Percentiles rank a stretch among this genome's conserved stretches.
These are phyloP conservation scores for Phlyctochytrium bullatum DNA, from an alignment of 192 early-diverging fungal species.

Conservation along the genomic window DNA sequence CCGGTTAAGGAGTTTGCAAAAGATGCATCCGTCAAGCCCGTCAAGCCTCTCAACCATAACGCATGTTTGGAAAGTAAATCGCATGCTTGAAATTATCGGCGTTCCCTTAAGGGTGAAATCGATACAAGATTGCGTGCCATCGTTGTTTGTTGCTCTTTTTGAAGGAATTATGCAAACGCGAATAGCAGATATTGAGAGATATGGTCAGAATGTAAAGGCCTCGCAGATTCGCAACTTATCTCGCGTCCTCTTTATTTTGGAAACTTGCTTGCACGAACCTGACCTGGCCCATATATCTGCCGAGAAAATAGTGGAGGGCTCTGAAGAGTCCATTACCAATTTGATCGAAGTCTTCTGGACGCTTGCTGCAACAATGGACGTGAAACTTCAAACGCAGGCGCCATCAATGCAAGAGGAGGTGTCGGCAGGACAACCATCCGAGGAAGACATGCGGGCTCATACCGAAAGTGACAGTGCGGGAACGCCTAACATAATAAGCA, in stretches of 20 bases:
- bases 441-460: too few relatives aligned
- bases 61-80: too few relatives aligned
- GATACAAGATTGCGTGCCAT: conserved; percentile 18
- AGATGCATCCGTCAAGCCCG: too few relatives aligned
- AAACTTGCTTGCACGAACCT: neutral
- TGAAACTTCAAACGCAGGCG: too few relatives aligned
- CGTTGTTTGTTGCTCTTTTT: conserved; percentile 21
- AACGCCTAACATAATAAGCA: too few relatives aligned
- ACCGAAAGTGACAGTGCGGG: too few relatives aligned
- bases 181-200: conserved; percentile 5
- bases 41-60: too few relatives aligned
- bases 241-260: neutral
- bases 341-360: conserved; percentile 8
- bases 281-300: conserved; percentile 15
- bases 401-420: too few relatives aligned
- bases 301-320: conserved; percentile 4
- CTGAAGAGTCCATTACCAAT: conserved; percentile 2
- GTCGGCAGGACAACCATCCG: too few relatives aligned
- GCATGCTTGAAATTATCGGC: neutral
- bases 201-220: neutral
- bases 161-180: conserved; percentile 12
- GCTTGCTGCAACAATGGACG: too few relatives aligned
- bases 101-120: conserved; percentile 5
- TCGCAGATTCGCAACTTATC: neutral
- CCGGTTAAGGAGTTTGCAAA: too few relatives aligned